Percentiles rank a stretch among this genome's conserved stretches.
phyloP scores from a whole-genome alignment of 257 asterid species.

The Anisodus tanguticus region DNA sequence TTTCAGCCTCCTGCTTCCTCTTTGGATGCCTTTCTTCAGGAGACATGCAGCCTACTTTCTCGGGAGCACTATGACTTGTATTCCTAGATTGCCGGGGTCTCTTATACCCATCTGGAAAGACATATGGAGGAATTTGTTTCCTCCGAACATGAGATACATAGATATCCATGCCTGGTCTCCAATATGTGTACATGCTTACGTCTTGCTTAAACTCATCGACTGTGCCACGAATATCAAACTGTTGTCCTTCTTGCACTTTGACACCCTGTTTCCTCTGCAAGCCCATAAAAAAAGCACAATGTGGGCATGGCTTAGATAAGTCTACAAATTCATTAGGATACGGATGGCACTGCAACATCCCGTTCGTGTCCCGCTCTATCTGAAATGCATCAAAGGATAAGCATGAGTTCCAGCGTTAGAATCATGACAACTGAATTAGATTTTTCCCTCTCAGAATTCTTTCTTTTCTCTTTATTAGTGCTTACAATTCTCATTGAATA shows the following conservation, averaged over 20 bases:
- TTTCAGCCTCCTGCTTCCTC: slow-evolving; percentile 28
- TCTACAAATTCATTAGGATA: slow-evolving; percentile 45
- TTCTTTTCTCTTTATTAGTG: background rate
- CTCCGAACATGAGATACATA: slow-evolving; percentile 46
- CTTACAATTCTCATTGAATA: background rate
- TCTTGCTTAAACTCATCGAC: slow-evolving; percentile 48
- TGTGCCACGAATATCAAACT: slow-evolving; percentile 48
- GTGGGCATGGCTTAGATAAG: slow-evolving; percentile 36
- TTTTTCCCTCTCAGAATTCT: background rate
- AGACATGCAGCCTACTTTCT: slow-evolving; percentile 27
- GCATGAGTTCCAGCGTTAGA: background rate
- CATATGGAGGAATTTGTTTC: slow-evolving; percentile 41
- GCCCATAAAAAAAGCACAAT: slow-evolving; percentile 46
- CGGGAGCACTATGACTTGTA: slow-evolving; percentile 11
- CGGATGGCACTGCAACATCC: slow-evolving; percentile 54
- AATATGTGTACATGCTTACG: slow-evolving; percentile 38
- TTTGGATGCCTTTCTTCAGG: slow-evolving; percentile 26
- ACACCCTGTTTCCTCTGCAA: slow-evolving; percentile 45
- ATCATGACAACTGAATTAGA: slow-evolving; percentile 4
- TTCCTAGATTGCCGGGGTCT: slow-evolving; percentile 30
- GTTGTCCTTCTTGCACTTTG: slow-evolving; percentile 43
- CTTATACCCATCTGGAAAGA: slow-evolving; percentile 46
- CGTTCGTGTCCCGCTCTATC: slow-evolving; percentile 45
- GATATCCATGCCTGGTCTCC: slow-evolving; percentile 51
- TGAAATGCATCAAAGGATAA: slow-evolving; percentile 27